phyloP scores from a whole-genome alignment of 2,329 filamentous ascomycete species.

The Byssochlamys sp. region DNA sequence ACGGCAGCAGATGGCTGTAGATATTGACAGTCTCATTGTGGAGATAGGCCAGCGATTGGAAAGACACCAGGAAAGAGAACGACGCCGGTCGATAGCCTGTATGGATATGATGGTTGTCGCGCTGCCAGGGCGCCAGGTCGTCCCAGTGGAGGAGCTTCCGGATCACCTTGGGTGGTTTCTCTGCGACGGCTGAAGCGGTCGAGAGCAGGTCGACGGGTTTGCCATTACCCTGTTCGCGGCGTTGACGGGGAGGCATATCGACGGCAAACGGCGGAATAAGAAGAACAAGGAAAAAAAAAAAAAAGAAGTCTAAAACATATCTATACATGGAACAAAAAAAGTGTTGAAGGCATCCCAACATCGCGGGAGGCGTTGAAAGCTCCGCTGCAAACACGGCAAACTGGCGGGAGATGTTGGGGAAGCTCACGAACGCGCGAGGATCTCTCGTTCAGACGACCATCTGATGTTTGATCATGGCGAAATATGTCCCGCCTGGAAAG shows the following conservation, averaged over 20 bases:
- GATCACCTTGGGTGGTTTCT: conserved; percentile 19
- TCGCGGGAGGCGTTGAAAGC: neutral
- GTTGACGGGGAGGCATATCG: conserved; percentile 16
- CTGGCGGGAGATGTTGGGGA: conserved; percentile 9
- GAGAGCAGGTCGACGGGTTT: conserved; percentile 13
- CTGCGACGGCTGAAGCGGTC: conserved; percentile 17
- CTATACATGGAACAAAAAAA: neutral
- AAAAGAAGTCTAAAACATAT: neutral
- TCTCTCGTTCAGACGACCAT: neutral
- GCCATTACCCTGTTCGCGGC: conserved; percentile 14
- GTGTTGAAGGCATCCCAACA: neutral
- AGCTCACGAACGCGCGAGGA: neutral
- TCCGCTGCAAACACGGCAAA: conserved; percentile 17
- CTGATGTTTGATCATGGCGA: conserved; percentile 10
- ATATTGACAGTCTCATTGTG: conserved; percentile 66
- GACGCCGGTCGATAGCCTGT: conserved; percentile 57
- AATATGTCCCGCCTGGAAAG: conserved; percentile 13
- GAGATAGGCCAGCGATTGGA: conserved; percentile 50
- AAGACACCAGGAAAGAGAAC: conserved; percentile 50
- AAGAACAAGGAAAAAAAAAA: neutral
- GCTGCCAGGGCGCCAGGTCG: conserved; percentile 45
- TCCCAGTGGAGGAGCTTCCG: conserved; percentile 40
- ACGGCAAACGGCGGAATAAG: neutral
- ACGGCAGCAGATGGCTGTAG: conserved; percentile 61
- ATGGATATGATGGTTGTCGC: conserved; percentile 61